Base-by-base conservation (phyloP, 768 basidiomycete species). In the Collybiopsis luxurians region DNA sequence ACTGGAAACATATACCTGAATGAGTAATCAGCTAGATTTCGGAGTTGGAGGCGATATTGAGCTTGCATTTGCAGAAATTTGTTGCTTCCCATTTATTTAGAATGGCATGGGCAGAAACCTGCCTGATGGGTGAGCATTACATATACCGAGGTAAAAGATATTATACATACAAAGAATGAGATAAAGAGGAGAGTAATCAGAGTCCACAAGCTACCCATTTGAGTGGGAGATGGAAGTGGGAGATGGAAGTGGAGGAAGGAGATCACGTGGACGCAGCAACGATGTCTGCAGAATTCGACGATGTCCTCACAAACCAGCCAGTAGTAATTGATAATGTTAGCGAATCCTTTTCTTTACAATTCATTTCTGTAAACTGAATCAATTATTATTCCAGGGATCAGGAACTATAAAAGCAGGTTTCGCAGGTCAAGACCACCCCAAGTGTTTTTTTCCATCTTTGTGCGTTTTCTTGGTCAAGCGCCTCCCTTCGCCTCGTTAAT, bases 401-500 rank as follows among this genome's bases (percentile, higher is more conserved):
- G 97, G 97, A 27, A 94, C 93, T 23, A 96, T 99, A 71, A 99
- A 98, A 73, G 97, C 97, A 59, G 97, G 97, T 39, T 99, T 99
- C 69, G 97, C 97, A 53, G 97, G 97, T 45, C 92, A 98, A 73
- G 96, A 98, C 73, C 95, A 97, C 69, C 97, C 97, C 42, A 97
- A 97, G 83, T 98, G 95, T 70, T 98, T 95, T 81, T 98, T 98
- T 67, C 95, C 97, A 60, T 97, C 95, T 61, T 98, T 94, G 95
- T 97, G 75, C 77, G 94, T 85, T 67, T 67, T 62, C 61, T 71
- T 66, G 71, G 71, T 75, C 75, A 71, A 65, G 63, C 59, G 61
- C 64, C 15, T 49, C 12, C 44, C 26, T 36, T 28, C 49, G 61
- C 63, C 60, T 56, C 61, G 58, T 66, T 57, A 57, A 59, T 63